These are phyloP conservation scores for Exophiala oligosperma DNA, from an alignment of 2,329 filamentous ascomycete species.

Conservation along the genomic window DNA sequence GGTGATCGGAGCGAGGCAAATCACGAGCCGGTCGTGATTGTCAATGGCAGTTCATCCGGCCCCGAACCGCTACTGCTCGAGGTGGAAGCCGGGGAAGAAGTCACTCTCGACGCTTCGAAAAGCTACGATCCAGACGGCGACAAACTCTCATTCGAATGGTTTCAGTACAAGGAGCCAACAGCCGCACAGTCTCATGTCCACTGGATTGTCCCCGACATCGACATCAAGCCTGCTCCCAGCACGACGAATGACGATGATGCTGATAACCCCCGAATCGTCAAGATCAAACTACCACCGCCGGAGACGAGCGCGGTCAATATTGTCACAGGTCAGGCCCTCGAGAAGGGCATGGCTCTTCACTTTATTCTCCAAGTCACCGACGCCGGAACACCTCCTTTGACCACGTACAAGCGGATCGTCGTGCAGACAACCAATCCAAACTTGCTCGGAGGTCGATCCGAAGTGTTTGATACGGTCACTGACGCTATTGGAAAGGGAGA, in stretches of 20 bases:
- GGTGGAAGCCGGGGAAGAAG: slow-evolving; percentile 37
- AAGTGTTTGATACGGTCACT: slow-evolving; percentile 5
- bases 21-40: slow-evolving; percentile 49
- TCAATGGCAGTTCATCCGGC: slow-evolving; percentile 47
- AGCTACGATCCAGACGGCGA: slow-evolving; percentile 48
- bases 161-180: slow-evolving; percentile 48
- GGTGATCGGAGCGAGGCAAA: slow-evolving; percentile 32
- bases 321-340: slow-evolving; percentile 37
- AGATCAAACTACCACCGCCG: slow-evolving; percentile 40
- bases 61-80: slow-evolving; percentile 49
- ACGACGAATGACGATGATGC: slow-evolving; percentile 10
- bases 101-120: slow-evolving; percentile 46
- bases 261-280: slow-evolving; percentile 30
- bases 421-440: slow-evolving; percentile 31
- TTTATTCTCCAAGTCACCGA: slow-evolving; percentile 53
- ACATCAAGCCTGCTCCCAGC: slow-evolving; percentile 27
- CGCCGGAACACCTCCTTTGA: slow-evolving; percentile 45
- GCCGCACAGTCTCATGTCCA: slow-evolving; percentile 46
- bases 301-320: slow-evolving; percentile 43
- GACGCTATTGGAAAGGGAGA: slow-evolving; percentile 16
- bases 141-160: slow-evolving; percentile 50
- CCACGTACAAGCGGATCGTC: slow-evolving; percentile 49
- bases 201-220: slow-evolving; percentile 42
- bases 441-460: slow-evolving; percentile 1
- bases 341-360: slow-evolving; percentile 48